Base-by-base conservation (phyloP, 2,329 filamentous ascomycete species). In the Ophiosphaerella narmari region DNA sequence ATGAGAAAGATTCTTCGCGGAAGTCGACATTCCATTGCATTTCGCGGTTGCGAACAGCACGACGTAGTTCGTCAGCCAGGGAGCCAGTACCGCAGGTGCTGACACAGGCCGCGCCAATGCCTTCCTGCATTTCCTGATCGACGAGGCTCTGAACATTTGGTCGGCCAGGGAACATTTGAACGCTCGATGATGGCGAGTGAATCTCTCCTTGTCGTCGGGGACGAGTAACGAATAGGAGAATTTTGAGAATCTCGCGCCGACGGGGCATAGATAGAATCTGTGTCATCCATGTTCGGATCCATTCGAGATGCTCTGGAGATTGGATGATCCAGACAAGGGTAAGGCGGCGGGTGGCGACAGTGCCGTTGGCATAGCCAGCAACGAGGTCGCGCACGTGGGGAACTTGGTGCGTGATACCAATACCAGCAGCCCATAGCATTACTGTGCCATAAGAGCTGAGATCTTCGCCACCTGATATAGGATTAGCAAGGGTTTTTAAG, bases 331-430 rank as follows among this genome's bases (percentile, higher is more conserved):
- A 97, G 52, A 97, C 85, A 7, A 97, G 84, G 1, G 88, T 90
- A 39, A 97, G 77, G 35, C 87, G 86, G 43, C 91, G 87, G 3
- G 90, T 91, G 4, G 93, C 91, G 33, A 91, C 86, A 1, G 86
- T 91, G 51, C 61, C 87, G 84, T 90, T 75, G 78, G 80, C 79
- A 78, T 84, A 66, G 73, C 78, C 74, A 41, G 72, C 72, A 36
- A 80, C 77, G 14, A 80, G 74, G 50, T 94, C 87, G 47, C 86
- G 87, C 7, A 97, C 82, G 72, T 95, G 96, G 31, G 91, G 90
- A 26, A 97, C 84, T 71, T 96, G 91, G 72, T 97, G 93, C 1
- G 93, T 96, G 75, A 99, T 97, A 55, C 94, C 94, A 5, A 94
- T 91, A 49, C 93, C 90, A 48, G 91, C 92, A 11, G 93, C 92